Percentiles rank a stretch among this genome's conserved stretches.
Evolutionary conservation across 306 rosid species (phyloP).

Genomic region (Mucuna pruriens): DNA sequence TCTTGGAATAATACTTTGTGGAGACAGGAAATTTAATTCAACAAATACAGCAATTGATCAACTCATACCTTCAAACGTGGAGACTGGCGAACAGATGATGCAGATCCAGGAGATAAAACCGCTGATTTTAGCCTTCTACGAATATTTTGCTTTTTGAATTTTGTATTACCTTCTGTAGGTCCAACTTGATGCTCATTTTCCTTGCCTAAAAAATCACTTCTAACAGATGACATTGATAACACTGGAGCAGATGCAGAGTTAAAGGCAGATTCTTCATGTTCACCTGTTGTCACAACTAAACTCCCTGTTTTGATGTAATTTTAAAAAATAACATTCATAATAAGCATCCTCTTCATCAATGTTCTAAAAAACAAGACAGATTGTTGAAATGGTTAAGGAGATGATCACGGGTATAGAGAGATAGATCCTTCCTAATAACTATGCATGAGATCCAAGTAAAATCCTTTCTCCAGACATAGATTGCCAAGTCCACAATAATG

Average conservation of each 20-base stretch:
- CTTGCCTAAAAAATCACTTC: conserved; percentile 59
- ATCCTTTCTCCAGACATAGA: neutral
- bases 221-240: conserved; percentile 54
- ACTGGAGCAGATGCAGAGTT: conserved; percentile 77
- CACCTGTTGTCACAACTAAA: conserved; percentile 36
- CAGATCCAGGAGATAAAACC: conserved; percentile 59
- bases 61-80: conserved; percentile 65
- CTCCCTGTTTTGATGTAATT: conserved; percentile 51
- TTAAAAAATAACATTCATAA: conserved; percentile 14
- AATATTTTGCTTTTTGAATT: conserved; percentile 43
- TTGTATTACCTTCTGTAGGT: conserved; percentile 42
- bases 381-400: neutral
- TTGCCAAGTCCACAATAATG: neutral
- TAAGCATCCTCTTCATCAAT: conserved; percentile 25
- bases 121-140: conserved; percentile 48
- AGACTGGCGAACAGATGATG: conserved; percentile 67
- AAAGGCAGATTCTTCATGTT: conserved; percentile 59
- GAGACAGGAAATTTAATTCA: conserved; percentile 18
- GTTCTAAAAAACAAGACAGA: conserved; percentile 1
- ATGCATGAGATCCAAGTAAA: neutral
- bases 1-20: neutral
- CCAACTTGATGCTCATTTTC: conserved; percentile 50
- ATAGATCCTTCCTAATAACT: neutral
- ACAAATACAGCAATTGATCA: conserved; percentile 6
- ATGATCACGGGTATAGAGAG: neutral